A percentile compares a stretch with the other conserved stretches of the same genome.
Conservation (phyloP, 1,284 basidiomycete species). For the Apiotrichum porosum region DNA sequence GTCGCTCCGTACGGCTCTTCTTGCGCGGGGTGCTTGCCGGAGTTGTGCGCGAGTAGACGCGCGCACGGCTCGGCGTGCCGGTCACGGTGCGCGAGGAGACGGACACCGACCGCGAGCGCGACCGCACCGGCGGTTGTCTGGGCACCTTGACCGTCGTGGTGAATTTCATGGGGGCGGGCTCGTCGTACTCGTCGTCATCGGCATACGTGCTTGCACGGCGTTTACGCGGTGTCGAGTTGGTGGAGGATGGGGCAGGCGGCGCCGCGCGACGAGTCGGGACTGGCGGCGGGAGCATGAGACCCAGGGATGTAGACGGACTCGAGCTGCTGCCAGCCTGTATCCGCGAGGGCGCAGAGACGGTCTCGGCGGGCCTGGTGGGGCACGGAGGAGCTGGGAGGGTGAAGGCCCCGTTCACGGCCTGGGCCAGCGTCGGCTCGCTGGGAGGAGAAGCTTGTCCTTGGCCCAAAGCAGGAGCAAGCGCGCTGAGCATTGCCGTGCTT, state of each 20-base stretch:
- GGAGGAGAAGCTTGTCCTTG: too few species aligned
- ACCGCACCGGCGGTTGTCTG: neutral
- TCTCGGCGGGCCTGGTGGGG: too few species aligned
- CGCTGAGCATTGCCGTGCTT: too few species aligned
- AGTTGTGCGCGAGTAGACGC: neutral
- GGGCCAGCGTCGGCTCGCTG: too few species aligned
- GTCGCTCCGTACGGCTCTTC: constrained; percentile 12
- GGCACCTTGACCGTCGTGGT: neutral
- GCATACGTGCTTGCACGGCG: neutral
- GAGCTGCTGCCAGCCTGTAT: constrained; percentile 48
- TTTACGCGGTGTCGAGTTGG: neutral
- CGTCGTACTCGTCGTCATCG: neutral
- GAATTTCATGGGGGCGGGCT: too few species aligned
- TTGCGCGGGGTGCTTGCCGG: constrained; percentile 10
- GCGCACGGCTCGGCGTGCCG: neutral
- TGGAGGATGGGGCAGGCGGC: neutral
- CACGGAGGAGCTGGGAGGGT: too few species aligned
- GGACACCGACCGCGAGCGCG: neutral
- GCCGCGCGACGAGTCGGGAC: neutral
- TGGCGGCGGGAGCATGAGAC: neutral
- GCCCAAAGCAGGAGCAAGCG: too few species aligned
- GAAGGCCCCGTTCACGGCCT: too few species aligned
- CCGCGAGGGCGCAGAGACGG: constrained; percentile 8
- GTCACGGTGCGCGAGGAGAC: neutral
- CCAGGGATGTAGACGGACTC: too few species aligned